Conservation (phyloP, 1,139 yeast genomes). For the Yamadazyma conglobata region DNA sequence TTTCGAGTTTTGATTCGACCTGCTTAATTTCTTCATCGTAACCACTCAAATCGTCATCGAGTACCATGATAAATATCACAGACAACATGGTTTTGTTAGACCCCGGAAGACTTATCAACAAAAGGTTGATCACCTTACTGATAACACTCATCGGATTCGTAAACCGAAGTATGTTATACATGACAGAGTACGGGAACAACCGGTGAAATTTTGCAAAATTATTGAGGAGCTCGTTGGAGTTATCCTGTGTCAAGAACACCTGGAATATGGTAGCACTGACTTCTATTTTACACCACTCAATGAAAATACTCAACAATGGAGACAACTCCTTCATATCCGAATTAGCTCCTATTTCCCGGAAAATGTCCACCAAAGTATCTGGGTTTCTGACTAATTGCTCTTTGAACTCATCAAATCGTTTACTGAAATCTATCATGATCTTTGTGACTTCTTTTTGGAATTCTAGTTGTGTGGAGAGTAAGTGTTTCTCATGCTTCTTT, state of each 20-base stretch:
- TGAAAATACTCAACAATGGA: constrained; percentile 61
- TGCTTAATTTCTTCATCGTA: constrained; percentile 55
- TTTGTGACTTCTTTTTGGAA: constrained; percentile 67
- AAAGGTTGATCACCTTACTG: constrained; percentile 71
- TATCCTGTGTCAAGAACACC: constrained; percentile 73
- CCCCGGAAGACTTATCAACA: constrained; percentile 69
- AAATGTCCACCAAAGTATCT: constrained; percentile 45
- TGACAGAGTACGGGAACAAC: constrained; percentile 70
- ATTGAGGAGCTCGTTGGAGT: constrained; percentile 66
- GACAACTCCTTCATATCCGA: constrained; percentile 58
- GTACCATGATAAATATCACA: constrained; percentile 65
- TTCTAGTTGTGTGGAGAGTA: constrained; percentile 62
- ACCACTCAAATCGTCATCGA: constrained; percentile 74
- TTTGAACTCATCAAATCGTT: constrained; percentile 54
- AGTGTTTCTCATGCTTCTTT: constrained; percentile 53
- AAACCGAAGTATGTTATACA: constrained; percentile 70
- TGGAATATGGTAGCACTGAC: constrained; percentile 82
- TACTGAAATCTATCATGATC: constrained; percentile 40
- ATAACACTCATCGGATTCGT: constrained; percentile 86
- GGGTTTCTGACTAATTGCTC: constrained; percentile 49
- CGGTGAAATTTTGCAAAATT: constrained; percentile 69
- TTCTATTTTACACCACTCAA: constrained; percentile 80
- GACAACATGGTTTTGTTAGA: constrained; percentile 61
- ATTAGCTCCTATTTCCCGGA: constrained; percentile 59
- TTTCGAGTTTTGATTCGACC: constrained; percentile 28